A percentile compares a stretch with the other conserved stretches of the same genome.
Conservation (phyloP, 345 rosid species). For the Citropsis articulata region DNA sequence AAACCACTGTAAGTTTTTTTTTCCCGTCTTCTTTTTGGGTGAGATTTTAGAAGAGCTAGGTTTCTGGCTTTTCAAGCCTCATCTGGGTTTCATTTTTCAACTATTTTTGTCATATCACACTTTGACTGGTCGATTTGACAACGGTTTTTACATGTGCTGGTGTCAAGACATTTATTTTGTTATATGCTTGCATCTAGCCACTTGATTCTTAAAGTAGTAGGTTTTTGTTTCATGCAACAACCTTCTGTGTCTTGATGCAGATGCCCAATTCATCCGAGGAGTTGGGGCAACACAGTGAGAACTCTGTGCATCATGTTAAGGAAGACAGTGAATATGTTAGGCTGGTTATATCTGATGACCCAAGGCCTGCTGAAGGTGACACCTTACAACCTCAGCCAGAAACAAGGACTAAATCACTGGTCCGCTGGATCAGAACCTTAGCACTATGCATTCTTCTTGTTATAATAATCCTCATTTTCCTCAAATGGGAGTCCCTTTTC, state of each 20-base stretch:
- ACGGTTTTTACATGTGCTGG: not conserved
- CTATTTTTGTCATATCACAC: not conserved
- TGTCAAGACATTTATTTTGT: not conserved
- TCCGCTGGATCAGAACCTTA: conserved; percentile 71
- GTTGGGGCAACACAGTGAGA: conserved; percentile 19
- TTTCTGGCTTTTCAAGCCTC: not conserved
- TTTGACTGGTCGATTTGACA: not conserved
- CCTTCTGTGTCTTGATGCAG: conserved; percentile 9
- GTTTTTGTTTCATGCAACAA: not conserved
- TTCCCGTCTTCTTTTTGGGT: too few relatives aligned
- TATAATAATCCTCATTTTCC: conserved; percentile 37
- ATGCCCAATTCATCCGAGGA: conserved; percentile 43
- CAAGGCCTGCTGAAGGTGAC: conserved; percentile 29
- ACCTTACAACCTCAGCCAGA: conserved; percentile 29
- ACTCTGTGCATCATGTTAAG: conserved; percentile 30
- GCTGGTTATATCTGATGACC: conserved; percentile 56
- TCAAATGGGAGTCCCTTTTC: conserved; percentile 84
- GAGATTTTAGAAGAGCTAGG: not conserved
- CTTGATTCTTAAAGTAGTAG: not conserved
- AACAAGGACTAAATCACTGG: conserved; percentile 17
- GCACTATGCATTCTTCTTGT: conserved; percentile 24
- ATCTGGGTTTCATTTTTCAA: not conserved
- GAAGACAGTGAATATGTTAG: conserved; percentile 73
- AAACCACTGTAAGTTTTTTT: not conserved
- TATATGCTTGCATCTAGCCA: not conserved